Evolutionary conservation across 2,329 filamentous ascomycete species (phyloP), one percentile per base, ranked within the genome.

Genomic region (Fusarium albosuccineum): DNA sequence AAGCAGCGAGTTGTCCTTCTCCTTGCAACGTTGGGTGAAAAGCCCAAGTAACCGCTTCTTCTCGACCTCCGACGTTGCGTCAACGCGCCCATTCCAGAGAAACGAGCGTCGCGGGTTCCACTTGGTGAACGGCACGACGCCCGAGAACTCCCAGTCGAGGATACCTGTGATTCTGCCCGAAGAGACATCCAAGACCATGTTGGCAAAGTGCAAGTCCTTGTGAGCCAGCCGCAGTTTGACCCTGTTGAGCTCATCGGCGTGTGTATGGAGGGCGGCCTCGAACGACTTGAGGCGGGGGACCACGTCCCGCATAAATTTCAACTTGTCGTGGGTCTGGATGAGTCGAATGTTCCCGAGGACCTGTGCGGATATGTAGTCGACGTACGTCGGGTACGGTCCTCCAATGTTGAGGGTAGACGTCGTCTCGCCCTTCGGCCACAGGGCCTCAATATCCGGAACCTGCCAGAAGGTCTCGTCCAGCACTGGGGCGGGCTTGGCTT

Each of bases 161-260:
- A 42, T 42, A 22, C 40, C 40, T 42, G 40, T 42, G 22, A 42
- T 42, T 42, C 22, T 22, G 17, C 80, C 78, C 77, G 81, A 70
- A 77, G 76, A 10, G 78, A 16, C n/a, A 39, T 61, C 46, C 60
- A 11, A 81, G 55, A 79, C 72, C 36, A 80, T 67, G 44, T 80
- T 81, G 11, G 73, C 77, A 39, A 81, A 75, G 57, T 80, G 77
- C 42, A 80, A 49, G 62, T 80, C 78, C 58, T 77, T 78, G 62
- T 81, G 80, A 7, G 78, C 75, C 2, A 81, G 70, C 10, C 66
- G 36, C 9, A 68, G 59, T 11, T 42, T 53, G n/a, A 54, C 53
- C n/a, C 37, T 49, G 17, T 60, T 49, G 27, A 70, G 50, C 29
- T 50, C 42, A 9, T 41, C 37, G 9, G 56, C 30, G 6, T 74